Percentiles rank a stretch among this genome's conserved stretches.
Conservation (phyloP, 192 early-diverging fungal species). For the Thamnidium elegans region DNA sequence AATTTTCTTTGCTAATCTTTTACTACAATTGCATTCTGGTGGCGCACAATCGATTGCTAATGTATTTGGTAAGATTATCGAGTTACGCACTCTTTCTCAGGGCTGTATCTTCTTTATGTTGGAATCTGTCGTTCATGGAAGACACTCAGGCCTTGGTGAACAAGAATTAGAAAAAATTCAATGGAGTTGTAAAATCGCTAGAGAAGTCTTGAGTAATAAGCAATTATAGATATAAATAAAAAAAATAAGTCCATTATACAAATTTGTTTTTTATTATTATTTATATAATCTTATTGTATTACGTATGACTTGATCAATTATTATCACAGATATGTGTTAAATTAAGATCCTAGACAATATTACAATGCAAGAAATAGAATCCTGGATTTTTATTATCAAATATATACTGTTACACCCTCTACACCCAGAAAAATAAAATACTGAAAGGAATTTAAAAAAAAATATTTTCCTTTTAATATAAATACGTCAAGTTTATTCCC, state of each 20-base stretch:
- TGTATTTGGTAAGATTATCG: conserved; percentile 55
- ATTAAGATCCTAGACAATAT: not conserved
- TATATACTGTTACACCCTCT: too few relatives aligned
- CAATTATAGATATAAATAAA: not conserved
- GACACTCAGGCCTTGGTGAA: conserved; percentile 53
- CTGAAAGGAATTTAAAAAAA: too few relatives aligned
- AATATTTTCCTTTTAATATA: too few relatives aligned
- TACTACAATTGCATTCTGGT: conserved; percentile 57
- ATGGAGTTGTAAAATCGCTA: conserved; percentile 65
- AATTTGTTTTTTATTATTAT: not conserved
- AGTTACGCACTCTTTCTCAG: conserved; percentile 69
- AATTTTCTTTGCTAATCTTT: conserved; percentile 67
- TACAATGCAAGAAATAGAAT: too few relatives aligned
- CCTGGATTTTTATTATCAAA: too few relatives aligned
- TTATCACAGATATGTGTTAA: not conserved
- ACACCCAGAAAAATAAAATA: too few relatives aligned
- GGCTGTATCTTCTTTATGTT: conserved; percentile 84
- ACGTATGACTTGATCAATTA: not conserved
- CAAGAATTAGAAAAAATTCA: conserved; percentile 63
- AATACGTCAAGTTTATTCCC: not conserved
- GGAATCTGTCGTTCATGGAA: conserved; percentile 63
- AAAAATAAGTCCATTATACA: not conserved
- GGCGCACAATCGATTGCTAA: conserved; percentile 52
- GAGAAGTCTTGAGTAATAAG: conserved; percentile 46
- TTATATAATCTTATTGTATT: conserved; percentile 14